Base-by-base conservation (phyloP, 768 basidiomycete species). In the Termitomyces titanicus region DNA sequence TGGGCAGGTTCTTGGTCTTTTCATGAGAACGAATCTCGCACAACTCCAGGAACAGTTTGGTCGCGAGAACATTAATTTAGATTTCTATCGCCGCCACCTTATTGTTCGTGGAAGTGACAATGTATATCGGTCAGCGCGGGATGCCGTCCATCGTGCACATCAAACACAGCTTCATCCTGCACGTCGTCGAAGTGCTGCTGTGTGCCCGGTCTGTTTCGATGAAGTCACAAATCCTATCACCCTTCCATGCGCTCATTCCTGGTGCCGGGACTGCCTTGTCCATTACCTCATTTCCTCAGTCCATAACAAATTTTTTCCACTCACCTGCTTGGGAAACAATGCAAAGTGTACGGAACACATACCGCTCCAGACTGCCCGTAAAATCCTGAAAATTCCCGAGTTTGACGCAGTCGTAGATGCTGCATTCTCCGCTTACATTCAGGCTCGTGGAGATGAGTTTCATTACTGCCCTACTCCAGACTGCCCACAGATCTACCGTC, bases 381-480 rank as follows among this genome's bases (percentile, higher is more conserved):
- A 72, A 27, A 56, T 88, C 0, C 74, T 92, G 5, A 62, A 79
- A 0, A 64, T 79, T 0, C 64, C 65, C 1, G 80, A 88, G 20
- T 83, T 89, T 62, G 74, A 81, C 25, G 71, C 77, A 0, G 60
- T 92, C 33, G 70, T 81, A 17, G 73, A 81, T 12, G 80, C 87
- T 0, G 79, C 89, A 0, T 85, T 86, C 60, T 72, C 80, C n/a
- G 67, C 79, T 0, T 75, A 91, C 63, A 73, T 89, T 18, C 81
- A 85, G 55, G 69, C 79, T 2, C 79, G 79, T 35, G 75, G 86
- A 0, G 69, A 76, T 8, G 85, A 90, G 54, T 86, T 87, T 61
- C 77, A 81, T 55, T 85, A 83, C 61, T 93, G 91, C 68, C 90
- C 91, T 0, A 85, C 89, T 0, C 85, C 91, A 0, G 88, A 92